Evolutionary conservation across 495 filamentous ascomycete genomes (phyloP).

Genomic region (Talaromyces ruber): DNA sequence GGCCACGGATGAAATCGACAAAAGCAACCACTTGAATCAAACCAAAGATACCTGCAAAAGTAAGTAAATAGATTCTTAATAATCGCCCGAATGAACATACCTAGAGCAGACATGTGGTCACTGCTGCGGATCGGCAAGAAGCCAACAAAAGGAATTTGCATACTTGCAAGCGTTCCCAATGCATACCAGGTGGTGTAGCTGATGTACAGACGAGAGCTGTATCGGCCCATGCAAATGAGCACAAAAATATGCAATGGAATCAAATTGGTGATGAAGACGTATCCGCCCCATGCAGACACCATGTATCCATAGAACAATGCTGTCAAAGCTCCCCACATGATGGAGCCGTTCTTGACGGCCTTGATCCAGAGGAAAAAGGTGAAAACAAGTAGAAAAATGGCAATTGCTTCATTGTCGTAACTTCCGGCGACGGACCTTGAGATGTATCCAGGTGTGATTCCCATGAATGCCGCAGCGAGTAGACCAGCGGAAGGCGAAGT

Average conservation of each 20-base stretch:
- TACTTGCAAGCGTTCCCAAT: constrained; percentile 90
- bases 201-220: constrained; percentile 88
- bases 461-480: constrained; percentile 93
- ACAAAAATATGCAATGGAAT: constrained; percentile 95
- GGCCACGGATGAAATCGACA: constrained; percentile 79
- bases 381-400: constrained; percentile 96
- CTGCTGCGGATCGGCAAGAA: constrained; percentile 94
- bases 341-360: constrained; percentile 88
- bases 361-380: constrained; percentile 99
- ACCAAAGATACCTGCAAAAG: constrained; percentile 73
- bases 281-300: constrained; percentile 99
- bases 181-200: constrained; percentile 98
- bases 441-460: constrained; percentile 95
- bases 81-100: constrained; percentile 35
- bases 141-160: constrained; percentile 99
- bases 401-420: constrained; percentile 99
- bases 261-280: constrained; percentile 98
- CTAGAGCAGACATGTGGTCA: constrained; percentile 96
- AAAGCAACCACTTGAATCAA: constrained; percentile 91
- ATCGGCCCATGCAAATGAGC: constrained; percentile 92
- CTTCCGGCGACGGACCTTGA: constrained; percentile 95
- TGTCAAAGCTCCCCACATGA: constrained; percentile 90
- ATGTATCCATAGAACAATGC: constrained; percentile 99
- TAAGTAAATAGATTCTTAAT: not conserved
- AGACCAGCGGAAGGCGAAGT: constrained; percentile 87